Conservation (phyloP, 352 stramenopile species). For the Poterioochromonas sp. region DNA sequence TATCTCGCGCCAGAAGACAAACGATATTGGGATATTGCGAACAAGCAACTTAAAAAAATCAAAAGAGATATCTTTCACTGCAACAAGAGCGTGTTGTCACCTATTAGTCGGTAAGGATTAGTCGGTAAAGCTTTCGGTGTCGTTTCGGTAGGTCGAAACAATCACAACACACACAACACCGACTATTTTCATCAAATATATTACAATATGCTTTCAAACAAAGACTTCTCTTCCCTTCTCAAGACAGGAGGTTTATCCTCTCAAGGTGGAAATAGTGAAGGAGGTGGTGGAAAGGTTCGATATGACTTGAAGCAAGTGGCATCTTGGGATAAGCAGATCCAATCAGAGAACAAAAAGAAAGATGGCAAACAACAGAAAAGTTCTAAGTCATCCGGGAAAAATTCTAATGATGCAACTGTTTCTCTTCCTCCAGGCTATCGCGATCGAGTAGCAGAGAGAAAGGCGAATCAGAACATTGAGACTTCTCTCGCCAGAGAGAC, state of each 20-base stretch:
- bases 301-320: background rate
- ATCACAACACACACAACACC: no score
- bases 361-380: background rate
- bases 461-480: constrained; percentile 44
- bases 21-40: no score
- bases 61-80: no score
- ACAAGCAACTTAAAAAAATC: no score
- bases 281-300: background rate
- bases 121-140: no score
- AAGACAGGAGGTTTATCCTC: background rate
- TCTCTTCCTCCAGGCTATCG: constrained; percentile 34
- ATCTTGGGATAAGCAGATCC: constrained; percentile 13
- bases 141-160: no score
- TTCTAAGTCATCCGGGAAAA: background rate
- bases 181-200: no score
- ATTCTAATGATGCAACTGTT: no score
- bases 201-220: constrained; percentile 5
- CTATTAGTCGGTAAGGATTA: no score
- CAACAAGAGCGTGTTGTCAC: no score
- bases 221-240: background rate
- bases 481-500: constrained; percentile 40
- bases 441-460: constrained; percentile 44
- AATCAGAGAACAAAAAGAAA: background rate
- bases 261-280: background rate
- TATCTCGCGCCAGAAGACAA: no score